A percentile compares a stretch with the other conserved stretches of the same genome.
These are phyloP conservation scores for Anisodus tanguticus DNA, from an alignment of 257 asterid genomes.

Conservation along the genomic window DNA sequence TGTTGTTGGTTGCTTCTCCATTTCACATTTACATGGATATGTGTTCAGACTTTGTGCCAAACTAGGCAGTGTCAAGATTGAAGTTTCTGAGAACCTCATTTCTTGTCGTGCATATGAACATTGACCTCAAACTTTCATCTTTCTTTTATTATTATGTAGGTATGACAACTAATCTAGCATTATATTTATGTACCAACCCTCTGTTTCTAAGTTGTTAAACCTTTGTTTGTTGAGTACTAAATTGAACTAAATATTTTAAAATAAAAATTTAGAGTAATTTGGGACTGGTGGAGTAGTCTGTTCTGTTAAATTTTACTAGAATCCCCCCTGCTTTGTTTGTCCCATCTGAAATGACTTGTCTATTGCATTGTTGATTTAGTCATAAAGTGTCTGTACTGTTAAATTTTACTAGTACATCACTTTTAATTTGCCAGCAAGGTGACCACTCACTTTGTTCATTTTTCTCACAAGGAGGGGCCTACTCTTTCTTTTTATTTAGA, in stretches of 20 bases:
- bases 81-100: not conserved
- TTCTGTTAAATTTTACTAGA: too few relatives aligned
- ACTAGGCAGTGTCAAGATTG: not conserved
- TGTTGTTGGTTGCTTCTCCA: not conserved
- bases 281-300: too few relatives aligned
- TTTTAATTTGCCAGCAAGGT: conserved; percentile 30
- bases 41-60: not conserved
- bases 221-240: not conserved
- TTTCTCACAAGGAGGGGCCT: conserved; percentile 25
- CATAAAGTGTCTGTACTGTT: conserved; percentile 11
- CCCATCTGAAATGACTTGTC: conserved; percentile 20
- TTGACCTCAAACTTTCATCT: not conserved
- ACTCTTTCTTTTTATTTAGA: not conserved
- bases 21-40: not conserved
- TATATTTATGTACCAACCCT: not conserved
- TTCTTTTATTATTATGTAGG: not conserved
- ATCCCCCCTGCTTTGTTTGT: not conserved
- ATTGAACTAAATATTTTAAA: too few relatives aligned
- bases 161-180: conserved; percentile 22
- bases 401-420: not conserved
- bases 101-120: not conserved
- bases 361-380: not conserved
- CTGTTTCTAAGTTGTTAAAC: not conserved
- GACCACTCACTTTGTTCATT: conserved; percentile 26
- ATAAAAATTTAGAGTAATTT: too few relatives aligned